These are phyloP conservation scores for Rhizophora apiculata DNA, from an alignment of 345 rosid genomes.

Conservation along the genomic window DNA sequence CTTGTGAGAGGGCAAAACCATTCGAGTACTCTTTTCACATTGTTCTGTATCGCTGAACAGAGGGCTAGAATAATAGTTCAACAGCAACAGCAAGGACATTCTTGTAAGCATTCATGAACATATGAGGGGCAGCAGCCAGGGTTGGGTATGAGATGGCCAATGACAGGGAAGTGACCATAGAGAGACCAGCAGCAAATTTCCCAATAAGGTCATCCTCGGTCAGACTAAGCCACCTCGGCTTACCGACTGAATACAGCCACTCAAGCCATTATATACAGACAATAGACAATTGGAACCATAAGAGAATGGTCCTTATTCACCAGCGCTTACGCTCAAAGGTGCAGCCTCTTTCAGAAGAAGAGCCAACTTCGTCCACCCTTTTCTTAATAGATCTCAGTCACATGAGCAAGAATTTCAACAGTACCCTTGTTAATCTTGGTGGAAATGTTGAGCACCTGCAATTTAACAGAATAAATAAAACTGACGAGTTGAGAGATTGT, in stretches of 20 bases:
- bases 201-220: constrained; percentile 73
- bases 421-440: constrained; percentile 99
- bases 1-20: constrained; percentile 31
- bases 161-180: constrained; percentile 64
- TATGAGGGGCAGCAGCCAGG: constrained; percentile 84
- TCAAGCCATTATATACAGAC: constrained; percentile 74
- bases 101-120: constrained; percentile 90
- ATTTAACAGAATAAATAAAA: neutral
- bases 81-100: constrained; percentile 67
- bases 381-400: constrained; percentile 91
- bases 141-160: constrained; percentile 85
- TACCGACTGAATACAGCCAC: constrained; percentile 88
- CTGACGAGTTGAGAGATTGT: neutral
- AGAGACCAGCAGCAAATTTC: constrained; percentile 77
- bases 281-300: constrained; percentile 73
- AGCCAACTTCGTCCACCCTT: constrained; percentile 98
- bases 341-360: constrained; percentile 99
- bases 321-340: constrained; percentile 73
- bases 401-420: constrained; percentile 90
- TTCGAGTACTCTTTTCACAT: constrained; percentile 80
- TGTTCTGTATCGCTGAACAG: constrained; percentile 77
- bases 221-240: constrained; percentile 73
- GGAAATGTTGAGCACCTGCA: constrained; percentile 83
- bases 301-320: constrained; percentile 93
- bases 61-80: constrained; percentile 68